Evolutionary conservation across 106 monocot species (phyloP), one percentile per base, ranked within the genome.

Genomic region (Dioscorea alata): DNA sequence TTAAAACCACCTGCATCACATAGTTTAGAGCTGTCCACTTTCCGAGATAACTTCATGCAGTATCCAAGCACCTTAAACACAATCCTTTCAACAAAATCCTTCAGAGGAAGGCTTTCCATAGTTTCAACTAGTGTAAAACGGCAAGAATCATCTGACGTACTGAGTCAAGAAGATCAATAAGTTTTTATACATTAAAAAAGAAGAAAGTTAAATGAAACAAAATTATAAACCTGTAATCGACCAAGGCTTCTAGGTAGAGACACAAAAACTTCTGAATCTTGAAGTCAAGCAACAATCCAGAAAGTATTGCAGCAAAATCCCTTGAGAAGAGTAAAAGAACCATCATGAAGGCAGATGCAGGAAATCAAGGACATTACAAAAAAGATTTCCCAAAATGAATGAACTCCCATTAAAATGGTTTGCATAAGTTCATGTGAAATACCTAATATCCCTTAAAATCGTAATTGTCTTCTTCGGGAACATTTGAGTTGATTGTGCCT

Each of bases 231-330:
- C 96, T 87, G 74, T 63, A 72, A 31, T 82, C 82, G 71, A 85
- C 60, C 60, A 89, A 74, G 50, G 89, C 69, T 66, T 89, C 86
- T 22, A 91, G 8, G 65, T 83, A 91, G 76, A 83, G 66, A 42
- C 61, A 50, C 10, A 87, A 62, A 65, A 97, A 97, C 35, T 78
- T 87, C 59, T 83, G 76, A 51, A 89, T 85, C 66, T 92, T 86
- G 70, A 86, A 92, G 57, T 89, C 89, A 50, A 71, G 62, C 4
- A 80, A 89, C 62, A 97, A 74, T 62, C 80, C 82, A 67, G 72
- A 73, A 67, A 97, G 84, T 56, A 97, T 54, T 33, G 70, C 89
- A 74, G 81, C 17, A 76, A 97, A 75, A 69, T 97, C 92, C 84
- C 96, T 96, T 72, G 7, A 67, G 49, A 50, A 72, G 50, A 25